Conservation (phyloP, 1,284 basidiomycete genomes). For the Neolentinus lepideus region DNA sequence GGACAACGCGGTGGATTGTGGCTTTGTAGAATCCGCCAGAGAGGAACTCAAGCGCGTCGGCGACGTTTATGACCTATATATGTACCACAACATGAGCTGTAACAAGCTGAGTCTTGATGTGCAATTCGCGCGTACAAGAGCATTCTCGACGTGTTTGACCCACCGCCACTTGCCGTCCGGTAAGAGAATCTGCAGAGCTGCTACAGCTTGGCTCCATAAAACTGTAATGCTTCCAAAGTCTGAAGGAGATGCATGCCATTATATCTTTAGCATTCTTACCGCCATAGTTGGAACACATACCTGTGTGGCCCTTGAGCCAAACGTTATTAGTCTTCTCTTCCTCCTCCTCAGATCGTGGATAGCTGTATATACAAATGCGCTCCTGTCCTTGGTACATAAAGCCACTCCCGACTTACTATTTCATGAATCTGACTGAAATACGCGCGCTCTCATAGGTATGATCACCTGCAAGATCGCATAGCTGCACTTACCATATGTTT, state of each 20-base stretch:
- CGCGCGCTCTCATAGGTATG: conserved; percentile 8
- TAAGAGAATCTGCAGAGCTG: conserved; percentile 47
- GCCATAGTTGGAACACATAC: conserved; percentile 21
- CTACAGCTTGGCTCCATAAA: conserved; percentile 54
- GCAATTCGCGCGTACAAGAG: conserved; percentile 44
- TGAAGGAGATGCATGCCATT: conserved; percentile 17
- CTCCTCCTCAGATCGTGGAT: conserved; percentile 42
- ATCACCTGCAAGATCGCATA: background rate
- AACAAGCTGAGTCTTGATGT: no score
- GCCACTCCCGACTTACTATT: conserved; percentile 30
- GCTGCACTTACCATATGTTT: conserved; percentile 22
- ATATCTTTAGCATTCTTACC: no score
- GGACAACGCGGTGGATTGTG: conserved; percentile 29
- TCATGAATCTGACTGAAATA: conserved; percentile 44
- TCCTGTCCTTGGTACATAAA: background rate
- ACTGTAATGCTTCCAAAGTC: conserved; percentile 55
- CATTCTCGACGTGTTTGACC: conserved; percentile 53
- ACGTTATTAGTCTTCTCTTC: conserved; percentile 47
- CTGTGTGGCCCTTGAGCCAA: conserved; percentile 59
- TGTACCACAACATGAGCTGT: background rate
- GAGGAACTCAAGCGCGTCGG: conserved; percentile 51
- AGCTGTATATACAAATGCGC: conserved; percentile 19
- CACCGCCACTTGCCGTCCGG: conserved; percentile 48
- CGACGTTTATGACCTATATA: conserved; percentile 43
- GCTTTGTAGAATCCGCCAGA: conserved; percentile 40